phyloP scores from a whole-genome alignment of 1,139 yeast species.

The Candida frijolesensis region DNA sequence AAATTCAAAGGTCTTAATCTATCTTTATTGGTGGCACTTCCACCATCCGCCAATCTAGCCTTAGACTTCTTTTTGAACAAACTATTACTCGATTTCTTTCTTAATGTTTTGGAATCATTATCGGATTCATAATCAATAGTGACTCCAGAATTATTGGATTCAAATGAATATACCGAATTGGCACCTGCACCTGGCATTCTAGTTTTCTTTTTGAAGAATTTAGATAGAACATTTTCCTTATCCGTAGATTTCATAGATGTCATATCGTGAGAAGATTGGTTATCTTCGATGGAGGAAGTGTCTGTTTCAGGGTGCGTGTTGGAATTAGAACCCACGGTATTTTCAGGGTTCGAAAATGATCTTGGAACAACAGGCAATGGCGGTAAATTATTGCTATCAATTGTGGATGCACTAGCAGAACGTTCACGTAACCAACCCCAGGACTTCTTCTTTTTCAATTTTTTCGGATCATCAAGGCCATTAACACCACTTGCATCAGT shows the following conservation, averaged over 20 bases:
- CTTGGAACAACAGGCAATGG: conserved; percentile 27
- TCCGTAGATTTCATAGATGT: conserved; percentile 17
- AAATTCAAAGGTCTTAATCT: conserved; percentile 7
- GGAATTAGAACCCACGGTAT: neutral
- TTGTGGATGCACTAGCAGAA: conserved; percentile 32
- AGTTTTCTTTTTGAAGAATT: conserved; percentile 47
- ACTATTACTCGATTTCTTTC: conserved; percentile 23
- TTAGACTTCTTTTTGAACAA: conserved; percentile 16
- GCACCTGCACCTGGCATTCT: conserved; percentile 25
- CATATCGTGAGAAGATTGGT: neutral
- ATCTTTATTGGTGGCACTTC: conserved; percentile 7
- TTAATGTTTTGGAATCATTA: conserved; percentile 22
- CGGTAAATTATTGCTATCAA: conserved; percentile 24
- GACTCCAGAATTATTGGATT: conserved; percentile 23
- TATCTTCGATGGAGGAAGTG: neutral
- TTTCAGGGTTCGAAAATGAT: conserved; percentile 42
- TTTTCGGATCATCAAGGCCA: conserved; percentile 22
- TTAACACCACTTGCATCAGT: neutral
- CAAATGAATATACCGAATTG: conserved; percentile 11
- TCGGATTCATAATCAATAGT: conserved; percentile 36
- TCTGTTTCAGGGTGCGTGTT: neutral
- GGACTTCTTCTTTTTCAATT: conserved; percentile 37
- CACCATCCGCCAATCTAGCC: conserved; percentile 13
- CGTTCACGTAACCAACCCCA: conserved; percentile 47
- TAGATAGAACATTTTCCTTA: conserved; percentile 46